phyloP scores from a whole-genome alignment of 169 alveolate genomes.

The Plasmodium billcollinsi region DNA sequence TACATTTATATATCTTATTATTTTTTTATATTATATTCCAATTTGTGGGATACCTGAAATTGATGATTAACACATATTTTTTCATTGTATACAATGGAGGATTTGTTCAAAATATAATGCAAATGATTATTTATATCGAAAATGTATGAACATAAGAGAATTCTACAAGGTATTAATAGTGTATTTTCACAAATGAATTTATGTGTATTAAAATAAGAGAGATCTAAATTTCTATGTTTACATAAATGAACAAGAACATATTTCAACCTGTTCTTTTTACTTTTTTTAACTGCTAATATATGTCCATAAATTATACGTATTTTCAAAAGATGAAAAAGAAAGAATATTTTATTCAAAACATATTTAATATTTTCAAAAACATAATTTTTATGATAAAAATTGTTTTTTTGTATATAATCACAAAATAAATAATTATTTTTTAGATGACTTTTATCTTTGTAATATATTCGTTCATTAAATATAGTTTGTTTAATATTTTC shows the following conservation, averaged over 20 bases:
- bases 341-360: constrained; percentile 36
- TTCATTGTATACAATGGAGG: constrained; percentile 53
- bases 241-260: constrained; percentile 38
- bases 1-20: too few relatives aligned
- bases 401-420: constrained; percentile 8
- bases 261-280: constrained; percentile 18
- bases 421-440: constrained; percentile 44
- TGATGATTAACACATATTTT: constrained; percentile 57
- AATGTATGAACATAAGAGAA: constrained; percentile 23
- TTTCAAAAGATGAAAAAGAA: constrained; percentile 45
- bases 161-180: constrained; percentile 40
- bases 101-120: constrained; percentile 44
- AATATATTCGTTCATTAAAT: constrained; percentile 22
- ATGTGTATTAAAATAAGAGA: constrained; percentile 7
- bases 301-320: constrained; percentile 56
- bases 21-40: too few relatives aligned
- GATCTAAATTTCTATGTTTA: constrained; percentile 24
- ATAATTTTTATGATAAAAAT: constrained; percentile 31
- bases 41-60: constrained; percentile 16
- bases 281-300: constrained; percentile 49
- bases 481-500: constrained; percentile 4
- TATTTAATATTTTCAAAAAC: constrained; percentile 27
- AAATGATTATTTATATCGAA: constrained; percentile 55
- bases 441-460: constrained; percentile 12
- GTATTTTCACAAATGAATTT: constrained; percentile 10